These are phyloP conservation scores for Talaromyces sp. DNA, from an alignment of 2,329 filamentous ascomycete species.

Conservation along the genomic window DNA sequence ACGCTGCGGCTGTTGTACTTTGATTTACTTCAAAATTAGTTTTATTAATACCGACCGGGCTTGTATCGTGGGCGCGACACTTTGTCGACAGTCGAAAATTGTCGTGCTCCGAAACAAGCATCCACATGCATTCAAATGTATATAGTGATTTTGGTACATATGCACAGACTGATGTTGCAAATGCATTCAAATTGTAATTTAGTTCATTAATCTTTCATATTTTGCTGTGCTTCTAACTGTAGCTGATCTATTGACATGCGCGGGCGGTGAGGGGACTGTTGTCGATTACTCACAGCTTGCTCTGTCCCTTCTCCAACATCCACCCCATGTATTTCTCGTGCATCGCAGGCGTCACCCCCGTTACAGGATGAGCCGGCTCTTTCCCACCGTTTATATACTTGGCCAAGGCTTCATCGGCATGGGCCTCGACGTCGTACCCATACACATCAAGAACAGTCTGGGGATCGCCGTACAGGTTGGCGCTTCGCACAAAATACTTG, in stretches of 20 bases:
- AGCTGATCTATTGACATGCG: not conserved
- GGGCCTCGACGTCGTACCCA: conserved; percentile 35
- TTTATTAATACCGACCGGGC: not conserved
- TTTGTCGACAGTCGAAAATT: not conserved
- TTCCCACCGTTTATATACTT: conserved; percentile 17
- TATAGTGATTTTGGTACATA: not conserved
- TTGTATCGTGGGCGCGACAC: not conserved
- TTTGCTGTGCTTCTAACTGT: not conserved
- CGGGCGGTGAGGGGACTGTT: not conserved
- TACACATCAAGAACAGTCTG: conserved; percentile 32
- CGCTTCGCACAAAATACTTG: conserved; percentile 28
- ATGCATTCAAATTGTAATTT: not conserved
- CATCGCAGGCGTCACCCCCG: conserved; percentile 21
- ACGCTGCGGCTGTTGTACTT: not conserved
- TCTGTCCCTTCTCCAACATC: conserved; percentile 20
- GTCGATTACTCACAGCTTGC: not conserved
- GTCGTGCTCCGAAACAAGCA: not conserved
- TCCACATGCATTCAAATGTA: not conserved
- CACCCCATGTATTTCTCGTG: conserved; percentile 30
- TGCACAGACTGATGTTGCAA: not conserved
- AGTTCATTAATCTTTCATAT: not conserved
- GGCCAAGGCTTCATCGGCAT: conserved; percentile 28
- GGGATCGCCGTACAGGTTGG: conserved; percentile 38
- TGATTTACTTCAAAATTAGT: not conserved
- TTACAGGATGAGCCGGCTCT: conserved; percentile 22